phyloP scores from a whole-genome alignment of 176 grass and related monocot species.

The bread wheat (Triticum aestivum) region IWGSC_CS_RefSeq_v2.1 NC_057799.1:336804732-336805231 shows the following conservation, averaged over 20 bases:
- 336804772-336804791: neutral
- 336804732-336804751: neutral
- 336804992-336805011: neutral
- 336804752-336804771: constrained; percentile 12
- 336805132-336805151: neutral
- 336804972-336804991: constrained; percentile 6
- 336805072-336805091: constrained; percentile 4
- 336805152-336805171: neutral
- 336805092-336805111: neutral
- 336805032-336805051: neutral
- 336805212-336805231: neutral
- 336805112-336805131: neutral
- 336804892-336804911: constrained; percentile 68
- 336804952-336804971: constrained; percentile 23
- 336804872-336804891: constrained; percentile 80
- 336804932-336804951: constrained; percentile 14
- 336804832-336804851: constrained; percentile 80
- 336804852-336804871: constrained; percentile 85
- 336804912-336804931: constrained; percentile 12
- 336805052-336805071: neutral
- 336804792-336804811: constrained; percentile 3
- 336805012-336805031: neutral
- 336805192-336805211: neutral
- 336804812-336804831: constrained; percentile 68
- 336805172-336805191: neutral